These are phyloP conservation scores for Chernovozyma sophiae-reginae DNA, from an alignment of 1,139 yeast genomes.

Conservation along the genomic window DNA sequence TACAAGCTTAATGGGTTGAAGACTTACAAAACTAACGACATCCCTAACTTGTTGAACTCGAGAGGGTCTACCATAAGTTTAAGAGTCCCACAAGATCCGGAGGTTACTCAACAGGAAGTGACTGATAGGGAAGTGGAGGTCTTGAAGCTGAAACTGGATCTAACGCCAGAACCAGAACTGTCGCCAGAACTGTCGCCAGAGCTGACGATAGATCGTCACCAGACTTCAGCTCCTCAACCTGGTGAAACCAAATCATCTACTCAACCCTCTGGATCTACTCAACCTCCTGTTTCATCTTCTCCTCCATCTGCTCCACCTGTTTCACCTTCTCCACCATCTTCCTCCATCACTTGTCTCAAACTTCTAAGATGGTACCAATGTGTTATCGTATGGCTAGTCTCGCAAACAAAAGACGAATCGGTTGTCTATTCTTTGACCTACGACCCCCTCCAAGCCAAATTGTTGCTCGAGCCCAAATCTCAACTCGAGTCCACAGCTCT, in stretches of 20 bases:
- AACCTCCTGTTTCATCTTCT: too few species aligned
- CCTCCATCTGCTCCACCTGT: too few species aligned
- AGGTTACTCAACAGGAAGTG: too few species aligned
- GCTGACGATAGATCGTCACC: too few species aligned
- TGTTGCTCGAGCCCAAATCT: not conserved
- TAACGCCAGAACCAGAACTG: too few species aligned
- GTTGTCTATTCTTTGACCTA: slow-evolving; percentile 4
- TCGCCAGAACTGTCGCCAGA: too few species aligned
- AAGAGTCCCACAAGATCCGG: too few species aligned
- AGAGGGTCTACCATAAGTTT: slow-evolving; percentile 13
- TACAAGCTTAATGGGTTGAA: slow-evolving; percentile 17
- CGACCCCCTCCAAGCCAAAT: not conserved
- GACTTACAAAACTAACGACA: slow-evolving; percentile 13
- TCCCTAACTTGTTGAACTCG: slow-evolving; percentile 10
- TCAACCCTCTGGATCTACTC: too few species aligned
- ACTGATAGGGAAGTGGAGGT: slow-evolving; percentile 5
- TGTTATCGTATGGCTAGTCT: slow-evolving; percentile 13
- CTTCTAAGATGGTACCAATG: slow-evolving; percentile 17
- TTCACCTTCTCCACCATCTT: not conserved
- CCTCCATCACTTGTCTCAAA: slow-evolving; percentile 12
- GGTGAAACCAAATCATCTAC: too few species aligned
- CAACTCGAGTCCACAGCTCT: not conserved
- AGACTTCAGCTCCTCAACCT: too few species aligned
- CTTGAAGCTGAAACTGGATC: not conserved
- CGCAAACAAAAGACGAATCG: not conserved